Percentiles rank a stretch among this genome's conserved stretches.
These are phyloP conservation scores for Neoboletus magnificus DNA, from an alignment of 768 basidiomycete species.

Conservation along the genomic window DNA sequence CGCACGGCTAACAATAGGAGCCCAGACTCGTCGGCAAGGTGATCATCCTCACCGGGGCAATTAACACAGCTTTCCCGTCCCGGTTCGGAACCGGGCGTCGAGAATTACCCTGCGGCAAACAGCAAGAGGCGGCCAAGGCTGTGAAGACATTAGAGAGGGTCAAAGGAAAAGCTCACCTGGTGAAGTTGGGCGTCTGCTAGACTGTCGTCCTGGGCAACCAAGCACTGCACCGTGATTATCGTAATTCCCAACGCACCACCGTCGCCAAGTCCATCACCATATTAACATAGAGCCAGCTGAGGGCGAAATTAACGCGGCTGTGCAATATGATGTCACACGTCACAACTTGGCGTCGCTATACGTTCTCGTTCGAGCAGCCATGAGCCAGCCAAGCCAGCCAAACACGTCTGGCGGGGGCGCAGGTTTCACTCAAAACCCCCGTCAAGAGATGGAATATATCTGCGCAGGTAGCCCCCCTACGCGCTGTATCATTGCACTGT, in stretches of 20 bases:
- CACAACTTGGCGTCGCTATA: background rate
- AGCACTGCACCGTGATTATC: constrained; percentile 12
- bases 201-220: constrained; percentile 12
- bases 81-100: constrained; percentile 16
- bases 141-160: background rate
- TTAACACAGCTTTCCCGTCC: constrained; percentile 18
- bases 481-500: constrained; percentile 1
- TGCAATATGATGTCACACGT: constrained; percentile 16
- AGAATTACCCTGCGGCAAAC: background rate
- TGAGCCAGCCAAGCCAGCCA: constrained; percentile 39
- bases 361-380: constrained; percentile 16
- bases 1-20: constrained; percentile 39
- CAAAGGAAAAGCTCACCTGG: background rate
- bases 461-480: constrained; percentile 65
- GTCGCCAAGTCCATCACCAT: constrained; percentile 13
- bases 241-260: constrained; percentile 11
- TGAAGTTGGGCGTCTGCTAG: background rate
- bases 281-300: background rate
- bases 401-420: constrained; percentile 33
- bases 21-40: constrained; percentile 63
- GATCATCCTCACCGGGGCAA: constrained; percentile 31
- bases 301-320: constrained; percentile 2
- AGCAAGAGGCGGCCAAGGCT: background rate
- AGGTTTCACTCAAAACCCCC: constrained; percentile 38
- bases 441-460: constrained; percentile 76